Evolutionary conservation across 352 stramenopile genomes (phyloP).

Genomic region (Phytophthora quininea): DNA sequence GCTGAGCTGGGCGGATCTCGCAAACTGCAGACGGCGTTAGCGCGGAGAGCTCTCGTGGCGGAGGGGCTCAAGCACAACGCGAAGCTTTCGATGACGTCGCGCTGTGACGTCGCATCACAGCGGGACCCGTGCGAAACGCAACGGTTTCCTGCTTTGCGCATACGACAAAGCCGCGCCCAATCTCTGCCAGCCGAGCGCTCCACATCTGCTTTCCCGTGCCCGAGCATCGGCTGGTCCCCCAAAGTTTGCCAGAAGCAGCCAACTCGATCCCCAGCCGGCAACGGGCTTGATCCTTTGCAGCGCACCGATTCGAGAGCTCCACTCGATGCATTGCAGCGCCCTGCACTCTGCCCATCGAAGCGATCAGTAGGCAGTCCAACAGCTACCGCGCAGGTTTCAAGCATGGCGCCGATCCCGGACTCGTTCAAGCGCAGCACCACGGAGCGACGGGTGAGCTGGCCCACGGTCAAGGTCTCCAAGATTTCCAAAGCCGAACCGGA

Average conservation of each 20-base stretch:
- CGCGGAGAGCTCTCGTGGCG: background rate
- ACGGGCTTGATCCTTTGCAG: background rate
- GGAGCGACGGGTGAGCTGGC: constrained; percentile 5
- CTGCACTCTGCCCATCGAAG: constrained; percentile 21
- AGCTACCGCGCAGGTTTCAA: background rate
- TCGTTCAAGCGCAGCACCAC: constrained; percentile 10
- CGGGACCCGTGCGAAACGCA: constrained; percentile 1
- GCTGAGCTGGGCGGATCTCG: background rate
- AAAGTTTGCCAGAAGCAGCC: background rate
- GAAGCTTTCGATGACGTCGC: too few species aligned
- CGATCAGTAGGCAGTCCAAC: too few species aligned
- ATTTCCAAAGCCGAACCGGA: constrained; percentile 19
- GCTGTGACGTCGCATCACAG: background rate
- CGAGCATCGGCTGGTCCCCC: background rate
- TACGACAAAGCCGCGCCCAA: background rate
- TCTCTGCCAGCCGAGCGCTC: background rate
- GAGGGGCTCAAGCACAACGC: background rate
- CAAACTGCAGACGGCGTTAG: background rate
- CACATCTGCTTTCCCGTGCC: background rate
- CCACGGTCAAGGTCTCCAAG: constrained; percentile 1
- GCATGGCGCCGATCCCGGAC: constrained; percentile 28
- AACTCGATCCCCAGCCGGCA: constrained; percentile 2
- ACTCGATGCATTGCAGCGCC: constrained; percentile 41
- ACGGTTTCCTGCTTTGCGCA: background rate
- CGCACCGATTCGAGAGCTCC: constrained; percentile 9